A percentile compares a stretch with the other conserved stretches of the same genome.
Evolutionary conservation across 2,329 filamentous ascomycete species (phyloP).

Genomic region (Pleomassaria siparia): DNA sequence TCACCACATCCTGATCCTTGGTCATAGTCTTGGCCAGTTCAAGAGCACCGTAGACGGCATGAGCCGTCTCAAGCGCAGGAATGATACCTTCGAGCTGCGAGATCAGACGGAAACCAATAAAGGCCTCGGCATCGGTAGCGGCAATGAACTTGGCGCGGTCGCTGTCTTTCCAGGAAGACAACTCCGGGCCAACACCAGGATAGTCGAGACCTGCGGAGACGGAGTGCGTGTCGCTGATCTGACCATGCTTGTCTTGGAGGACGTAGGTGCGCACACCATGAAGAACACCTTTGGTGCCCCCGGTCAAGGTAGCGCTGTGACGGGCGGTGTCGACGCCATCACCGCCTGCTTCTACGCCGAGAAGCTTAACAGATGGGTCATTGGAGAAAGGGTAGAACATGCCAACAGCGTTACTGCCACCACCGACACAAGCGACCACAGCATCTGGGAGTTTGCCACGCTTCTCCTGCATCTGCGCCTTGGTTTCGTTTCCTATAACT

Average conservation of each 20-base stretch:
- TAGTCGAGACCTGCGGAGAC: conserved; percentile 97
- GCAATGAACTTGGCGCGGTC: conserved; percentile 84
- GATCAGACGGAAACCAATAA: conserved; percentile 81
- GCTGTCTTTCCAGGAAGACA: conserved; percentile 89
- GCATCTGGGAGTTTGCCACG: conserved; percentile 90
- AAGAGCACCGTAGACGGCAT: conserved; percentile 86
- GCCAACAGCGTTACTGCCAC: conserved; percentile 90
- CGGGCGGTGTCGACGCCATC: conserved; percentile 84
- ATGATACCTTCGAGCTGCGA: conserved; percentile 94
- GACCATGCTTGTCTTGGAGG: conserved; percentile 87
- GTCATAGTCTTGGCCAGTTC: conserved; percentile 91
- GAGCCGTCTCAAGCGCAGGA: conserved; percentile 88
- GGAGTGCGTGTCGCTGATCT: conserved; percentile 94
- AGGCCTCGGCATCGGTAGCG: conserved; percentile 88
- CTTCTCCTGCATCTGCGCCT: conserved; percentile 82
- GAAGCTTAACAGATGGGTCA: conserved; percentile 79
- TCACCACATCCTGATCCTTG: conserved; percentile 86
- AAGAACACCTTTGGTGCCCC: conserved; percentile 86
- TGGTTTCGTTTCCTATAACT: conserved; percentile 93
- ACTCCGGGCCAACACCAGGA: conserved; percentile 91
- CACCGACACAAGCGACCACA: conserved; percentile 94
- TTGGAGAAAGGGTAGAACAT: conserved; percentile 98
- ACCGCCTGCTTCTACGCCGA: conserved; percentile 93
- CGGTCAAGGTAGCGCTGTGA: conserved; percentile 85
- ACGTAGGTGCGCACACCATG: conserved; percentile 97